Evolutionary conservation across 768 basidiomycete species (phyloP), one percentile per base, ranked within the genome.

Genomic region (Fibroporia radiculosa): DNA sequence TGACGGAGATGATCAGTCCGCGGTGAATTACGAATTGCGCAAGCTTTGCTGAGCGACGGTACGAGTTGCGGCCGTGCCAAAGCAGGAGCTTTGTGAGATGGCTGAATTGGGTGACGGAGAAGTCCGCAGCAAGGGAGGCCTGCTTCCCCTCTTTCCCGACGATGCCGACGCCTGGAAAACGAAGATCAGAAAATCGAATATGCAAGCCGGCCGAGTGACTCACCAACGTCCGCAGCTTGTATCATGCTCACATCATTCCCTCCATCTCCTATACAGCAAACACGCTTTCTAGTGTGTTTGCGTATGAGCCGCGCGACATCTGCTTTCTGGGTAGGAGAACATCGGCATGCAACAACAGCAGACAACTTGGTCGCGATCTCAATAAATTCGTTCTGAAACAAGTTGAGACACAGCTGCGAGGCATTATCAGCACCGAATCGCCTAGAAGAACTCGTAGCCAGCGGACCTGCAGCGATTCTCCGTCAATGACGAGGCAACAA

Each of bases 231-330:
- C 2, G 96, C 96, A 1, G 96, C 96, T 59, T 98, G 96, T 49
- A 99, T 99, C 96, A 99, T 99, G 62, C 89, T 92, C 50, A 99
- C 96, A 61, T 99, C 96, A 62, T 99, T 99, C 3, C 96, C 96
- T 26, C 96, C 96, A 66, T 99, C 96, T 2, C 96, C 96, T 47
- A 98, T 98, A 60, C 96, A 98, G 62, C 95, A 98, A 0, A 99
- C 95, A 0, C 95, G 80, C 63, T 97, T 98, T 66, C 81, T 86
- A 2, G 95, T 96, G 59, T 83, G 82, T 14, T 76, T 71, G 6
- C 96, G 83, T 50, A 99, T 98, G 27, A 99, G 70, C 3, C 91
- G 78, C 0, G 96, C 95, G 3, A 99, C 91, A 59, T 98, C 95
- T 8, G 96, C 96, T 64, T 99, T 99, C 66, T 98, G 96, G 0